Conservation (phyloP, 192 early-diverging fungal species). For the Coemansia sp. region DNA sequence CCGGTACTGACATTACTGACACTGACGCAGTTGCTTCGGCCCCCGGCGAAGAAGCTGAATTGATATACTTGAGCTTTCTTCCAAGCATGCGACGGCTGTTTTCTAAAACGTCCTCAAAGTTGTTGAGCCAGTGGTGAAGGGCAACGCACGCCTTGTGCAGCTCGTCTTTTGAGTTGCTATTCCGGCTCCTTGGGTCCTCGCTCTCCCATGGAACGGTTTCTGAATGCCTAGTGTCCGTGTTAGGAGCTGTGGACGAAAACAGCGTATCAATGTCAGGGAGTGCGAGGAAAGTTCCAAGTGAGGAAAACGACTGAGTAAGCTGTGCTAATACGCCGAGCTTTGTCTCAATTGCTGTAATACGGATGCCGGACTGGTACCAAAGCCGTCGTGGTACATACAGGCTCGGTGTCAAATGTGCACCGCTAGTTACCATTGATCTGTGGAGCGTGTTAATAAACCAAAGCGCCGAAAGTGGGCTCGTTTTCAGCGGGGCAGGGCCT, state of each 20-base stretch:
- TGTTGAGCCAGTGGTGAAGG: slow-evolving; percentile 54
- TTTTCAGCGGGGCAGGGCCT: slow-evolving; percentile 45
- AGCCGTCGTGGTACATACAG: slow-evolving; percentile 53
- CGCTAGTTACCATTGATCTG: slow-evolving; percentile 46
- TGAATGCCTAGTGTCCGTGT: slow-evolving; percentile 17
- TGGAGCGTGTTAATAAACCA: slow-evolving; percentile 55
- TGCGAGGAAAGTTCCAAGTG: slow-evolving; percentile 32
- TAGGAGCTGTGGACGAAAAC: slow-evolving; percentile 13
- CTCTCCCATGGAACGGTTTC: slow-evolving; percentile 52
- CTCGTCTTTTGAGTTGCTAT: slow-evolving; percentile 34
- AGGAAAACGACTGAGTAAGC: slow-evolving; percentile 45
- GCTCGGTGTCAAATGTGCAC: slow-evolving; percentile 47
- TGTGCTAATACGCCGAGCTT: slow-evolving; percentile 52
- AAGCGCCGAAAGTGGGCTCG: slow-evolving; percentile 47
- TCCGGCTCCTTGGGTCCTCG: slow-evolving; percentile 20
- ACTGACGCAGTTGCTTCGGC: not conserved
- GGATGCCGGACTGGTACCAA: slow-evolving; percentile 55
- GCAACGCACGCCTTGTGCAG: slow-evolving; percentile 53
- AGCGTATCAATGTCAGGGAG: slow-evolving; percentile 37
- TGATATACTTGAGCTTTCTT: slow-evolving; percentile 54
- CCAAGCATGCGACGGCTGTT: slow-evolving; percentile 43
- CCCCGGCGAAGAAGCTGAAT: not conserved
- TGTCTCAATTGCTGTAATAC: slow-evolving; percentile 51
- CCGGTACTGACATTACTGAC: slow-evolving; percentile 14
- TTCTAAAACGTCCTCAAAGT: slow-evolving; percentile 46